Conservation (phyloP, 192 early-diverging fungal genomes). For the Rhizophlyctis rosea region DNA sequence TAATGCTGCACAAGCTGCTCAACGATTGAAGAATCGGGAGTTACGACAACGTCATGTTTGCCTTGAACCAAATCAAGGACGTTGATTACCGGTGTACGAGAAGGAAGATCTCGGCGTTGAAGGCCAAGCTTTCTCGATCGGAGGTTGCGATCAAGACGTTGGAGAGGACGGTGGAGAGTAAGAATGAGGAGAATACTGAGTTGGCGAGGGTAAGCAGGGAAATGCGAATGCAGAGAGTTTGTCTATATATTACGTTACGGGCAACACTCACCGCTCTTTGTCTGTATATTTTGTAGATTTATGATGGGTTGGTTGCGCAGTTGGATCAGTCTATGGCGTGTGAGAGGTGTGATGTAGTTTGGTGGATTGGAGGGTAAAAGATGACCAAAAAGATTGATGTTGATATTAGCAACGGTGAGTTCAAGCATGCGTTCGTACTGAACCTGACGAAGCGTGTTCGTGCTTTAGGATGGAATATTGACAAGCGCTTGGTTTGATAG, state of each 20-base stretch:
- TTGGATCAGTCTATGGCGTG: neutral
- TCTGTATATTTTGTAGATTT: conserved; percentile 1
- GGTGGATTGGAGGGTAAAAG: no score
- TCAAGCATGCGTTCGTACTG: no score
- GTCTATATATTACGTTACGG: neutral
- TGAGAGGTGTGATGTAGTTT: neutral
- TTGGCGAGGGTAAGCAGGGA: neutral
- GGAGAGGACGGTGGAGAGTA: neutral
- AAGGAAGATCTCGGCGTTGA: conserved; percentile 18
- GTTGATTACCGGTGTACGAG: conserved; percentile 77
- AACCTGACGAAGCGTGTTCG: no score
- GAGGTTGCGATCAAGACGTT: neutral
- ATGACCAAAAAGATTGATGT: conserved; percentile 98
- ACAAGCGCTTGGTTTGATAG: no score
- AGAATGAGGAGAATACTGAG: neutral
- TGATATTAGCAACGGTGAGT: conserved; percentile 81
- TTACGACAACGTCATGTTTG: conserved; percentile 93
- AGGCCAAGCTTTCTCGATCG: neutral
- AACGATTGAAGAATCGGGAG: no score
- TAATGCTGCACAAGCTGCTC: no score
- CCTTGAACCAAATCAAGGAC: conserved; percentile 92
- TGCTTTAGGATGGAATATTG: no score
- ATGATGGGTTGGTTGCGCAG: neutral
- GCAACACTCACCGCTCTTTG: neutral
- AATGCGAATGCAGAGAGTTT: neutral